These are phyloP conservation scores for Podaxis mareebaensis DNA, from an alignment of 768 basidiomycete genomes.

Conservation along the genomic window DNA sequence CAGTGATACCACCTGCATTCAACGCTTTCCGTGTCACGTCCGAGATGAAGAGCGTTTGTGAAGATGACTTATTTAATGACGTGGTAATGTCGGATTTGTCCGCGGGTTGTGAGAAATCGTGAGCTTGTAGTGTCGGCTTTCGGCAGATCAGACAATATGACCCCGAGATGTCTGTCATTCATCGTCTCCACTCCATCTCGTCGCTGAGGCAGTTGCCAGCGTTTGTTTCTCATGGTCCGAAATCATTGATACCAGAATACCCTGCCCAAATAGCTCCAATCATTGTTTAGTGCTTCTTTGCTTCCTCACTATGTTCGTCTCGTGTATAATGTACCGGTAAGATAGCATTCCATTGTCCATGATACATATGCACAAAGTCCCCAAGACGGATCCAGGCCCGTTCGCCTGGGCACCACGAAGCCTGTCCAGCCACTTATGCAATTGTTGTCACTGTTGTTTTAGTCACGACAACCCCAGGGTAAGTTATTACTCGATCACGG, in stretches of 20 bases:
- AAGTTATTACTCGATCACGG: neutral
- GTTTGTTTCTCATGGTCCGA: neutral
- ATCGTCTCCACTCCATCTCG: neutral
- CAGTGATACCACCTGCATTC: slow-evolving; percentile 28
- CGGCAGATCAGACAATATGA: neutral
- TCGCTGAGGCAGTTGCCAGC: neutral
- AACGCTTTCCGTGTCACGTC: slow-evolving; percentile 19
- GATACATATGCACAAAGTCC: neutral
- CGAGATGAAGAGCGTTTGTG: neutral
- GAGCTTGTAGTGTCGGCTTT: neutral
- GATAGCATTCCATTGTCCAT: neutral
- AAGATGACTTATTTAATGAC: neutral
- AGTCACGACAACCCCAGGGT: neutral
- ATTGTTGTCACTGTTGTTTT: neutral
- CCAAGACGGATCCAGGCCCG: no score
- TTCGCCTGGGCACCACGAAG: neutral
- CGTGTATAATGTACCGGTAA: neutral
- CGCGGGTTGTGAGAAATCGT: neutral
- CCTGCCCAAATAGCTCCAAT: neutral
- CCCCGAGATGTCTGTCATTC: neutral
- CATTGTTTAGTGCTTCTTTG: neutral
- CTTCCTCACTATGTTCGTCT: neutral
- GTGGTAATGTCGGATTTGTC: slow-evolving; percentile 3
- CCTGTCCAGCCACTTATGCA: neutral
- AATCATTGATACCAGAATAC: neutral